A percentile compares a stretch with the other conserved stretches of the same genome.
These are phyloP conservation scores for Agarophyton chilense DNA, from an alignment of 23 red algal genomes.

Conservation along the genomic window DNA sequence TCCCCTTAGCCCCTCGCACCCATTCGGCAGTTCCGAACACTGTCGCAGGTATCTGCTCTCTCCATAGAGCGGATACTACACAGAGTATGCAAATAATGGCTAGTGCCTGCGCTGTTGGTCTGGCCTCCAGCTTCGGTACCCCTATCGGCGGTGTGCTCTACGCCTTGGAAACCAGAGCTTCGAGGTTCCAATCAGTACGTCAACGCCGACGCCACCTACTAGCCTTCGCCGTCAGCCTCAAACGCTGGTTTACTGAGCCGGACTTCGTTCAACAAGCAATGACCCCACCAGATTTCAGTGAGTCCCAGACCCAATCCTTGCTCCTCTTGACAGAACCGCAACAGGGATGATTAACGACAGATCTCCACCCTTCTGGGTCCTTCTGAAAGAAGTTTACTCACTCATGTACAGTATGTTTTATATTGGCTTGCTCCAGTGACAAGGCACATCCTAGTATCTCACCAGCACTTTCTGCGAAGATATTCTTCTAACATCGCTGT, in stretches of 20 bases:
- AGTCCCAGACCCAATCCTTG: not conserved
- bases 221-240: too few relatives aligned
- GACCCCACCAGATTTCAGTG: not conserved
- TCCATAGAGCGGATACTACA: too few relatives aligned
- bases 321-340: not conserved
- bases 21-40: too few relatives aligned
- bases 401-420: not conserved
- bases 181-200: too few relatives aligned
- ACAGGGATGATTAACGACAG: not conserved
- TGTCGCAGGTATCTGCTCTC: too few relatives aligned
- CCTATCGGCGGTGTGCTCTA: constrained; percentile 98
- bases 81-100: constrained; percentile 99
- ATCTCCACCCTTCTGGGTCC: not conserved
- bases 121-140: constrained; percentile 95
- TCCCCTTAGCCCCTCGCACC: too few relatives aligned
- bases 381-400: not conserved
- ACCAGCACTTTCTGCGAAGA: not conserved
- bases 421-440: not conserved
- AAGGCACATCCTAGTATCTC: not conserved
- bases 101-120: constrained; percentile 97
- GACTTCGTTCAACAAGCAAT: not conserved
- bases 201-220: too few relatives aligned
- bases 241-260: not conserved
- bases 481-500: not conserved
- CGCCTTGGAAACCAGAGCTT: constrained; percentile 92